Conservation (phyloP, 495 filamentous ascomycete species). For the Tetracladium setigerum region DNA sequence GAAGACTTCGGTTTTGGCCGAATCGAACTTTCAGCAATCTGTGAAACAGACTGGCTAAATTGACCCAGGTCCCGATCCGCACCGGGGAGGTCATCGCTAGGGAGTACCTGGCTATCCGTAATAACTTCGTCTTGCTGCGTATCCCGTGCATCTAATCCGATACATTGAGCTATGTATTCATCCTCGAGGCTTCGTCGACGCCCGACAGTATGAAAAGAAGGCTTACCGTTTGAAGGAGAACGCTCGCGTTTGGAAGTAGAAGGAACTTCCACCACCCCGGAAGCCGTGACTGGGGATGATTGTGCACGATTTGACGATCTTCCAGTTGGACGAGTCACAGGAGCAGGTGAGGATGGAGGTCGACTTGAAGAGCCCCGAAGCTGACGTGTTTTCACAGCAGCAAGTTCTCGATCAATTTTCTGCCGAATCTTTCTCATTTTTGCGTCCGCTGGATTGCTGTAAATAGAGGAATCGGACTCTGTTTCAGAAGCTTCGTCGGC, state of each 20-base stretch:
- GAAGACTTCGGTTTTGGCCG: too few relatives aligned
- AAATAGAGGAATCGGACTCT: conserved; percentile 9
- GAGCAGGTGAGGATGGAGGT: background rate
- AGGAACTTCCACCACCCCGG: conserved; percentile 14
- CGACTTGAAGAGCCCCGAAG: background rate
- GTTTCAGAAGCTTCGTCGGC: background rate
- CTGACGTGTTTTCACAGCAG: background rate
- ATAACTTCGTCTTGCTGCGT: conserved; percentile 17
- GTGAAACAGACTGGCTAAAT: too few relatives aligned
- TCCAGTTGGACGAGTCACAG: background rate
- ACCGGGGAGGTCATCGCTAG: background rate
- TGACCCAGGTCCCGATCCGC: too few relatives aligned
- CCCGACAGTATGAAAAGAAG: background rate
- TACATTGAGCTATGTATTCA: conserved; percentile 13
- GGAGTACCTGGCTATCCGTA: conserved; percentile 14
- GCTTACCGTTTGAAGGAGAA: too few relatives aligned
- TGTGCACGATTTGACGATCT: background rate
- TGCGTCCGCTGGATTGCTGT: background rate
- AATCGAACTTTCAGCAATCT: too few relatives aligned
- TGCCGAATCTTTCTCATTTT: background rate
- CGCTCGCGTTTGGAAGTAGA: conserved; percentile 2
- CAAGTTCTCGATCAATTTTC: conserved; percentile 9
- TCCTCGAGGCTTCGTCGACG: conserved; percentile 8
- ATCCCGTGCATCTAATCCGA: conserved; percentile 10
- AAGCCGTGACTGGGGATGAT: background rate